These are phyloP conservation scores for Lignosus rhinocerotis DNA, from an alignment of 1,284 basidiomycete genomes.

Conservation along the genomic window DNA sequence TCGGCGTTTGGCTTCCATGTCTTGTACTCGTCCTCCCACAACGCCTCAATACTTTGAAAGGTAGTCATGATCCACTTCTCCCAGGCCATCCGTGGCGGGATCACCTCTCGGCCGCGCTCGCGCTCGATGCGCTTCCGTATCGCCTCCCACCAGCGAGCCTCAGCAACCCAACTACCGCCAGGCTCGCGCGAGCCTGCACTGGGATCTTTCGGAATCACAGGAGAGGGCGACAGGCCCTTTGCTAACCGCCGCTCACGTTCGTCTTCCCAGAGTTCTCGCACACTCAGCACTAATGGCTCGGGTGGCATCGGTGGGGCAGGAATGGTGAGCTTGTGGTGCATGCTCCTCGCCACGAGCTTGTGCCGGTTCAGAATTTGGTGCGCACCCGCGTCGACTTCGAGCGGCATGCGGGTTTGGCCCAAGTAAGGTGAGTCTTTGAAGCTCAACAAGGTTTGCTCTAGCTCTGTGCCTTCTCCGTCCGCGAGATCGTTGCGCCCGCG, in stretches of 20 bases:
- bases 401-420: conserved; percentile 69
- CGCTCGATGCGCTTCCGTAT: conserved; percentile 53
- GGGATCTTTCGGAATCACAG: conserved; percentile 64
- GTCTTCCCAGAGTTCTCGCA: conserved; percentile 95
- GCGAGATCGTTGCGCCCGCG: conserved; percentile 41
- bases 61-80: conserved; percentile 81
- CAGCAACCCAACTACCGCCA: conserved; percentile 68
- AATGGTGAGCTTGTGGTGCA: conserved; percentile 76
- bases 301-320: conserved; percentile 50
- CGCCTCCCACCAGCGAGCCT: conserved; percentile 71
- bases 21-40: conserved; percentile 65
- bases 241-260: conserved; percentile 73
- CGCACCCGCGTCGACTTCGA: conserved; percentile 85
- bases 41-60: conserved; percentile 81
- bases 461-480: conserved; percentile 9
- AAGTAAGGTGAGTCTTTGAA: conserved; percentile 55
- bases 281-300: conserved; percentile 84
- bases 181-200: conserved; percentile 56
- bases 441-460: not conserved
- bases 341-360: conserved; percentile 60
- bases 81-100: conserved; percentile 39
- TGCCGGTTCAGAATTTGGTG: conserved; percentile 87
- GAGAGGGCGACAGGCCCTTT: conserved; percentile 68
- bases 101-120: conserved; percentile 39
- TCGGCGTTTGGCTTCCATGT: conserved; percentile 51